A percentile compares a stretch with the other conserved stretches of the same genome.
phyloP scores from a whole-genome alignment of 2,329 filamentous ascomycete genomes.

The Aspergillus carbonarius region DNA sequence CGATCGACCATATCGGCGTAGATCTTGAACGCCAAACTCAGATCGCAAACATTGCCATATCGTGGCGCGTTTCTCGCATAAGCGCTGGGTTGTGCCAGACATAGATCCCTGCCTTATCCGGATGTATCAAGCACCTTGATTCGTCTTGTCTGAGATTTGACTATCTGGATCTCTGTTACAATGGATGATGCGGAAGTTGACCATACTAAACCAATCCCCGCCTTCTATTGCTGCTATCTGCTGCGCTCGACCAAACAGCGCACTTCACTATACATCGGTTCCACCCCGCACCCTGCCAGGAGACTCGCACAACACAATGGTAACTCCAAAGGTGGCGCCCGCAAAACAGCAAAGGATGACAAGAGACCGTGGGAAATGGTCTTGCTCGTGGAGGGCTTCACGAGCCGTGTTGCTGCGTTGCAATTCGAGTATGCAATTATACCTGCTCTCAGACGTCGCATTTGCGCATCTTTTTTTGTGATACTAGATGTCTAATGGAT shows the following conservation, averaged over 20 bases:
- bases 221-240: conserved; percentile 91
- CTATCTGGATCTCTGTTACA: not conserved
- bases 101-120: not conserved
- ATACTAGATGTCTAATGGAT: not conserved
- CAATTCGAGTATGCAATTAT: conserved; percentile 77
- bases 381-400: conserved; percentile 82
- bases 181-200: conserved; percentile 24
- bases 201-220: conserved; percentile 66
- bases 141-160: not conserved
- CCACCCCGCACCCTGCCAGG: conserved; percentile 81
- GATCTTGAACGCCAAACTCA: not conserved
- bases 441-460: not conserved
- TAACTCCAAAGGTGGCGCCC: conserved; percentile 74
- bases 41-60: not conserved
- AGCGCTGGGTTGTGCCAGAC: not conserved
- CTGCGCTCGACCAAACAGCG: conserved; percentile 76
- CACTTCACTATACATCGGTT: conserved; percentile 77
- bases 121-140: not conserved
- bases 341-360: conserved; percentile 66
- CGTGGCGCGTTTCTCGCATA: not conserved
- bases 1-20: not conserved
- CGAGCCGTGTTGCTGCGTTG: conserved; percentile 78
- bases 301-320: conserved; percentile 93
- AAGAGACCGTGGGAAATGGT: conserved; percentile 91
- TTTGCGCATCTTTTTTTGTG: conserved; percentile 1